Evolutionary conservation across 1,284 basidiomycete genomes (phyloP), one percentile per base, ranked within the genome.

Genomic region (Ganoderma resinaceum): DNA sequence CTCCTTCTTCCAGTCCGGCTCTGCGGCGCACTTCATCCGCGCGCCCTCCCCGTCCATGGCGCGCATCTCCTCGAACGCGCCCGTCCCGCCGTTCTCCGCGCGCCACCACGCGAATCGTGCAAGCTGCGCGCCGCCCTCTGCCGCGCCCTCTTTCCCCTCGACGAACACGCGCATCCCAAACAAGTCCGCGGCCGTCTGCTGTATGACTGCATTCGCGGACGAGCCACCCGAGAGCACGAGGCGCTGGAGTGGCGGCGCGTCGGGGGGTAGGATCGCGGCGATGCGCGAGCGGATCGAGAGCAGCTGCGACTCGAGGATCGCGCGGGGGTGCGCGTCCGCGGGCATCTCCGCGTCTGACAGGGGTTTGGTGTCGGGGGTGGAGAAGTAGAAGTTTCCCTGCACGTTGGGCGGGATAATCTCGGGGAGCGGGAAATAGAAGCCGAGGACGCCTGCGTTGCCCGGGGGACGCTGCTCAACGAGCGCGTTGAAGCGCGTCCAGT

Each of bases 291-390:
- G 87, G 80, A 91, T 95, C 68, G 89, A 95, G 76, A 96, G 83
- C 77, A 96, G 88, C 76, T 97, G 95, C 0, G 93, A 94, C 79
- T 95, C 92, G 72, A 97, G 83, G 72, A 97, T 94, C 6, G 93
- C 91, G n/a, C 93, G 87, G 3, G 94, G 89, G 77, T 95, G 92
- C 6, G 86, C 83, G 18, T 79, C 76, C 0, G 74, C 72, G 0
- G 88, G 86, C 23, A 91, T 80, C 29, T 79, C 68, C 38, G 82
- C 80, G 40, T 78, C 78, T 18, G 82, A 75, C 11, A 86, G 74
- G 0, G 74, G 61, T 40, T 73, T 66, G n/a, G 76, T 68, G 6
- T 74, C 46, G 46, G 70, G 71, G 4, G 74, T 74, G 18, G 69
- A 70, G 82, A 91, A 95, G 78, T 87, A 86, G 78, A 89, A 90